Evolutionary conservation across 2,329 filamentous ascomycete genomes (phyloP), one percentile per base, ranked within the genome.

Genomic region (Claviceps fusiformis): DNA sequence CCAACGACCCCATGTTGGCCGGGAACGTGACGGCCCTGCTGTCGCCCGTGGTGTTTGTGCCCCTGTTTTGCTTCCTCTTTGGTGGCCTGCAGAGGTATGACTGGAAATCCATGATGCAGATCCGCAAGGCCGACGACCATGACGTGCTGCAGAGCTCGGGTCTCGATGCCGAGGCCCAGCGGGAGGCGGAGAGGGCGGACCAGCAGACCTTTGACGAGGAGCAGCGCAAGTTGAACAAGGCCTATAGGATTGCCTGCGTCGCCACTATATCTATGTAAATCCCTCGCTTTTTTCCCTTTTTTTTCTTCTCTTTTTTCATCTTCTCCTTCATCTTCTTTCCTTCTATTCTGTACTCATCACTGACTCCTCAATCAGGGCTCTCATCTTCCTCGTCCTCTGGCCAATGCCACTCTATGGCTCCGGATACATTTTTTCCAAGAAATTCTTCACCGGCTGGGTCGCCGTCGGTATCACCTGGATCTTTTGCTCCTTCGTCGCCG

Each of bases 351-450:
- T 24, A 17, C 13, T 17, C 10, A 17, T 5, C 37, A 39, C 13
- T 15, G 2, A 11, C 1, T 3, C 5, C 19, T 24, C 27, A 15
- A 24, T 46, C 51, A 66, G 59, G 72, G 87, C 88, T 0, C 58
- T 95, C 0, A 77, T 81, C 0, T 74, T 95, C 55, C 73, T 95
- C 0, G 76, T 95, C 2, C 78, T 95, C 17, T 95, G 90, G 89
- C 90, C 91, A 0, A 92, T 95, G 79, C 90, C 90, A 1, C 83
- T 95, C 82, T 95, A 93, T 65, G 90, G 89, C 11, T 77, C 78
- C 0, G 80, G 80, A 0, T 95, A 95, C 66, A 79, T 95, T 54
- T 71, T 70, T 43, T 68, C 66, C 17, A 69, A 69, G 51, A 33
- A 59, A 0, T 90, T 89, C 72, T 90, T 89, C 66, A 86, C 84